Base-by-base conservation (phyloP, 768 basidiomycete genomes). In the button mushroom (Agaricus bisporus) region DNA sequence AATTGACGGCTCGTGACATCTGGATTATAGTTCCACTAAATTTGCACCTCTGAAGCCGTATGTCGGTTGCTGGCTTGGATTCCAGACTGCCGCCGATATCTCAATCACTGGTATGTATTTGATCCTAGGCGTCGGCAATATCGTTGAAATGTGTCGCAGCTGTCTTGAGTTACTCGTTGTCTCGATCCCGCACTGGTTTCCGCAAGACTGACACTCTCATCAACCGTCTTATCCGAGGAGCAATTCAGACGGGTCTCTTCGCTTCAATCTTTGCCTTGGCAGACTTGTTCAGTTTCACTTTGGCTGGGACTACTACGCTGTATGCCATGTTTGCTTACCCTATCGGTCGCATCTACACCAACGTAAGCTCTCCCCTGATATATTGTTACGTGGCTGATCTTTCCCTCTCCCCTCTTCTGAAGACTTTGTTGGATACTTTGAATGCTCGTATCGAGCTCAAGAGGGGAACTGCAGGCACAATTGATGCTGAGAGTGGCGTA, bases 191-290 rank as follows among this genome's bases (percentile, higher is more conserved):
- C 35, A 77, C 77, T 20, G 76, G 77, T 15, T 76, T 78, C 60
- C 66, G 64, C 11, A 71, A 64, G 58, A 78, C 72, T 8, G 76
- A 79, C 46, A 73, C 68, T 0, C 64, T 77, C 45, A 70, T 77
- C 54, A 74, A 73, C 47, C 70, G 72, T 28, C 65, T 78, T 12
- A 76, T 78, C 53, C 72, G 73, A 51, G 76, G 75, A 43, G 75
- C 77, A 4, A 64, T 78, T 36, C 76, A 78, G 58, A 78, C 78
- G 8, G 77, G 77, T 52, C 56, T 72, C 14, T 76, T 78, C 49
- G 73, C 73, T 22, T 71, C 71, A 1, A 62, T 73, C 0, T 78
- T 78, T 49, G 74, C 78, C 3, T 55, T 76, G 22, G 69, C 69
- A 11, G 74, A 77, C 50, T 61, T 80, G 26, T 68, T 77, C 25